phyloP scores from a whole-genome alignment of 2,329 filamentous ascomycete species.

The Colletotrichum salicis region DNA sequence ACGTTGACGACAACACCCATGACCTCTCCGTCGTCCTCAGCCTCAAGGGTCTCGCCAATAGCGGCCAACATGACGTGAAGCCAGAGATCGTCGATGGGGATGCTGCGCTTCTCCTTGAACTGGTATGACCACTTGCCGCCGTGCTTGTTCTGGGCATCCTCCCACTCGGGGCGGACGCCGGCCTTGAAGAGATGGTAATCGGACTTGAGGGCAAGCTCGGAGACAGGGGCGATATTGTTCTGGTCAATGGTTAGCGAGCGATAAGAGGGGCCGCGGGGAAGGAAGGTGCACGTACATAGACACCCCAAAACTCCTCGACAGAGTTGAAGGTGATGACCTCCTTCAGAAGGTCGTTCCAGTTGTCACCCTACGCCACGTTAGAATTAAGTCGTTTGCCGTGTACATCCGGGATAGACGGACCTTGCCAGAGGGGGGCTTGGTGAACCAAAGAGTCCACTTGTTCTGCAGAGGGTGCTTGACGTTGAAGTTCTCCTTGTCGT shows the following conservation, averaged over 20 bases:
- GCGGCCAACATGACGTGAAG: slow-evolving; percentile 96
- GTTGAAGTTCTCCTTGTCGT: slow-evolving; percentile 98
- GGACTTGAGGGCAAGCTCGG: slow-evolving; percentile 95
- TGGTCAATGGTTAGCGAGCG: slow-evolving; percentile 51
- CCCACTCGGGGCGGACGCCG: slow-evolving; percentile 97
- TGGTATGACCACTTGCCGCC: slow-evolving; percentile 99
- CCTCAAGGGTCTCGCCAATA: slow-evolving; percentile 97
- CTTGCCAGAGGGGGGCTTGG: slow-evolving; percentile 96
- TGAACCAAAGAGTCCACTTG: slow-evolving; percentile 99
- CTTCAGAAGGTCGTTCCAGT: slow-evolving; percentile 98
- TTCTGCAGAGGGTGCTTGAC: slow-evolving; percentile 99
- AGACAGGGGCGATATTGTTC: slow-evolving; percentile 99
- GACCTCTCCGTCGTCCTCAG: slow-evolving; percentile 93
- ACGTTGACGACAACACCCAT: slow-evolving; percentile 99
- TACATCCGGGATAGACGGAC: slow-evolving; percentile 57
- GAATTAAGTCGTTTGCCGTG: slow-evolving; percentile 37
- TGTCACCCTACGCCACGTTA: slow-evolving; percentile 78
- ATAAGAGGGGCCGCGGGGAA: slow-evolving; percentile 22
- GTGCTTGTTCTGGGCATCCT: slow-evolving; percentile 98
- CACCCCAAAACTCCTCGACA: slow-evolving; percentile 99
- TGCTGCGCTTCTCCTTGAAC: slow-evolving; percentile 93
- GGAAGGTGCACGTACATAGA: slow-evolving; percentile 78
- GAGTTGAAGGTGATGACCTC: slow-evolving; percentile 99
- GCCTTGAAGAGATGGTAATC: slow-evolving; percentile 99
- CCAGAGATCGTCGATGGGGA: slow-evolving; percentile 96